Evolutionary conservation across 306 rosid species (phyloP).

Genomic region (Cyclanthera cordifolia): DNA sequence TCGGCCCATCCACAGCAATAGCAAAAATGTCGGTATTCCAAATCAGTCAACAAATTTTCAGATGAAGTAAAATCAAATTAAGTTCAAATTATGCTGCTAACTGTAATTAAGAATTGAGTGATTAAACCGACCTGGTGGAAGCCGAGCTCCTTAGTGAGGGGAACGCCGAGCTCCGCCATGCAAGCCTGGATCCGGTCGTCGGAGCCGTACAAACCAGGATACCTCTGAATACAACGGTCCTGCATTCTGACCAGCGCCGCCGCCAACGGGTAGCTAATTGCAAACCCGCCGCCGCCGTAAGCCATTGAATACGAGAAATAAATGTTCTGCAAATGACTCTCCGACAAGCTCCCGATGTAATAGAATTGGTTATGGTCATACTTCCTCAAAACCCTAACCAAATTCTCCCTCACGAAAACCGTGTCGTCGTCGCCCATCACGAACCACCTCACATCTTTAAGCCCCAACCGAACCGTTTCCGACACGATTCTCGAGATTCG

Average conservation of each 20-base stretch:
- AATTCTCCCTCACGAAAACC: constrained; percentile 66
- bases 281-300: constrained; percentile 94
- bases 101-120: too few relatives aligned
- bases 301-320: constrained; percentile 94
- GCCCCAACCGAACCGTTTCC: constrained; percentile 66
- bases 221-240: constrained; percentile 71
- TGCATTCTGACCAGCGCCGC: constrained; percentile 57
- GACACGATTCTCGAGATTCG: constrained; percentile 83
- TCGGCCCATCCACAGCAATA: neutral
- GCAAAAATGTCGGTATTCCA: neutral
- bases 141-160: constrained; percentile 86
- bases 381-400: constrained; percentile 46
- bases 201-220: constrained; percentile 84
- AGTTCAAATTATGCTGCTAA: neutral
- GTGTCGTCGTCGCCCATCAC: constrained; percentile 99
- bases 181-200: constrained; percentile 97
- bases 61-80: neutral
- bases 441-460: constrained; percentile 63
- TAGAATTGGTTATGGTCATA: constrained; percentile 68
- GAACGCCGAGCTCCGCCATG: constrained; percentile 99
- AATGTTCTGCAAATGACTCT: constrained; percentile 86
- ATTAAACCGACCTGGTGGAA: constrained; percentile 61
- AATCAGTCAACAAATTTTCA: neutral
- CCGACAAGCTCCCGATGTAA: constrained; percentile 80
- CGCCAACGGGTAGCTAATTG: constrained; percentile 71